Evolutionary conservation across 2,329 filamentous ascomycete species (phyloP).

Genomic region (Penicillium sp.): DNA sequence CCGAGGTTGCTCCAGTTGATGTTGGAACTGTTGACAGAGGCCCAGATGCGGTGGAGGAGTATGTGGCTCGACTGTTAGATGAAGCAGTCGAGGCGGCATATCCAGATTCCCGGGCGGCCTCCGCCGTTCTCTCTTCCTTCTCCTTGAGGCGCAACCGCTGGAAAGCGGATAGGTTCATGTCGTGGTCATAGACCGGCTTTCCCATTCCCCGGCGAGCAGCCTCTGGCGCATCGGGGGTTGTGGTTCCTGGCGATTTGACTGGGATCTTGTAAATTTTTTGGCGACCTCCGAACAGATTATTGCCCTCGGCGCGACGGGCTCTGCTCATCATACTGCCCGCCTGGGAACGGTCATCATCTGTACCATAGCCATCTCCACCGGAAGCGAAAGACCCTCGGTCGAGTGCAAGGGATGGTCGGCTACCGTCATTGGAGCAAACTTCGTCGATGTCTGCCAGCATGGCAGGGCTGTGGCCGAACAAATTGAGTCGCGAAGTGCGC

Average conservation of each 20-base stretch:
- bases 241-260: constrained; percentile 43
- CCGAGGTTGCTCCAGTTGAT: constrained; percentile 85
- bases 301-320: constrained; percentile 79
- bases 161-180: constrained; percentile 78
- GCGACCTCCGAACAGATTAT: constrained; percentile 87
- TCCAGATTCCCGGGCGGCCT: constrained; percentile 41
- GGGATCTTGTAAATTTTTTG: constrained; percentile 94
- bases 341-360: constrained; percentile 63
- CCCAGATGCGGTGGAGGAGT: constrained; percentile 76
- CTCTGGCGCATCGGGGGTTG: constrained; percentile 26
- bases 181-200: constrained; percentile 78
- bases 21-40: constrained; percentile 67
- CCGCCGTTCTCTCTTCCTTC: constrained; percentile 50
- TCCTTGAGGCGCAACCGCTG: constrained; percentile 65
- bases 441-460: constrained; percentile 83
- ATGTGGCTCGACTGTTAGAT: constrained; percentile 74
- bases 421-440: constrained; percentile 72
- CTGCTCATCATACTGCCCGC: constrained; percentile 77
- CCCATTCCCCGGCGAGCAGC: constrained; percentile 49
- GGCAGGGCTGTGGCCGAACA: constrained; percentile 63
- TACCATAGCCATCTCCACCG: constrained; percentile 57
- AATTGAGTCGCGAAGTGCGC: constrained; percentile 71
- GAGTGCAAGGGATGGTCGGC: constrained; percentile 56
- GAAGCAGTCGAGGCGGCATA: constrained; percentile 59
- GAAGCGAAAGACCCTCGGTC: constrained; percentile 65